Percentiles rank a stretch among this genome's conserved stretches.
These are phyloP conservation scores for Mucor circinelloides DNA, from an alignment of 371 early-diverging fungal species.

Conservation along the genomic window DNA sequence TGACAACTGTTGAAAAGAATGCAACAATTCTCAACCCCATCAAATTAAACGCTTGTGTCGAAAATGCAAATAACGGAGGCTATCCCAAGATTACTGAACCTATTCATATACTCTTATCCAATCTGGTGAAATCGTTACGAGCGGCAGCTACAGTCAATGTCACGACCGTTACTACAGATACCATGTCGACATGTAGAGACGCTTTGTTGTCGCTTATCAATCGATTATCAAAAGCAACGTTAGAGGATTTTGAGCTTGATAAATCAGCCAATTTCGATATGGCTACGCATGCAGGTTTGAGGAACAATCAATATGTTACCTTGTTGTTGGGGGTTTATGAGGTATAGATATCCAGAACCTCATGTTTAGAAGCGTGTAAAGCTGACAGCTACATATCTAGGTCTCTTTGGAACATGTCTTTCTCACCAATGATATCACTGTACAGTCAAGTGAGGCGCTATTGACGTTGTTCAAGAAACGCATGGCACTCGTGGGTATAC, in stretches of 20 bases:
- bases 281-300: slow-evolving; percentile 48
- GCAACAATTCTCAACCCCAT: slow-evolving; percentile 35
- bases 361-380: no score
- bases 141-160: background rate
- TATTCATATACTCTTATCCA: slow-evolving; percentile 37
- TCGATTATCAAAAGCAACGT: slow-evolving; percentile 36
- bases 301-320: slow-evolving; percentile 50
- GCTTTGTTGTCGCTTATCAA: slow-evolving; percentile 27
- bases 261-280: slow-evolving; percentile 58
- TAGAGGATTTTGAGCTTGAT: slow-evolving; percentile 62
- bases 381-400: slow-evolving; percentile 11
- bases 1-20: slow-evolving; percentile 36
- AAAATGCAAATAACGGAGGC: slow-evolving; percentile 44
- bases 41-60: slow-evolving; percentile 51
- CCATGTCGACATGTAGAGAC: slow-evolving; percentile 7
- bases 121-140: slow-evolving; percentile 31
- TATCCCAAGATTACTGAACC: slow-evolving; percentile 40
- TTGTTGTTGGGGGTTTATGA: slow-evolving; percentile 57
- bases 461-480: slow-evolving; percentile 43
- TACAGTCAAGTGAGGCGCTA: slow-evolving; percentile 32
- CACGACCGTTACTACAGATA: slow-evolving; percentile 5
- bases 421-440: slow-evolving; percentile 15
- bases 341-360: slow-evolving; percentile 20
- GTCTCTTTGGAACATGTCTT: slow-evolving; percentile 48
- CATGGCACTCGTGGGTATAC: slow-evolving; percentile 23